Percentiles rank a stretch among this genome's conserved stretches.
These are phyloP conservation scores for Kwoniella europaea DNA, from an alignment of 768 basidiomycete species.

Conservation along the genomic window DNA sequence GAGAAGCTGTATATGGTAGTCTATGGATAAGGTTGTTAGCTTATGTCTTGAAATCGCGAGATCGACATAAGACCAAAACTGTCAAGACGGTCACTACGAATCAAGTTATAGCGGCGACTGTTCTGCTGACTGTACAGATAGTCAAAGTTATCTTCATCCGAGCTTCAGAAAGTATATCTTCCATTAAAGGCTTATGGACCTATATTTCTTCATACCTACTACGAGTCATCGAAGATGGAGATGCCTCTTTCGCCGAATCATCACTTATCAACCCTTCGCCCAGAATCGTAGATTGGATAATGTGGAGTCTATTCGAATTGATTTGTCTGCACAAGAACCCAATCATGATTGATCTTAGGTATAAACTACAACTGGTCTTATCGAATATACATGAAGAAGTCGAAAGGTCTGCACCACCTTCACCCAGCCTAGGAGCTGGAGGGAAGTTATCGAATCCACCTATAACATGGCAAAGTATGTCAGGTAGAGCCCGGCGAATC, in stretches of 20 bases:
- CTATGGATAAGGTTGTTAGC: constrained; percentile 35
- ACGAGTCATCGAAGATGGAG: constrained; percentile 21
- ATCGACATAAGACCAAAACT: not conserved
- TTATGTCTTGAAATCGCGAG: constrained; percentile 20
- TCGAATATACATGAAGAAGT: constrained; percentile 16
- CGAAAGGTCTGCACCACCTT: constrained; percentile 28
- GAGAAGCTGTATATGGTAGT: constrained; percentile 23
- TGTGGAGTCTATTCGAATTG: constrained; percentile 46
- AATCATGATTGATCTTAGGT: constrained; percentile 35
- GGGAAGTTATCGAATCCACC: constrained; percentile 24
- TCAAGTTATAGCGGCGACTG: constrained; percentile 16
- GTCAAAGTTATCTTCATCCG: constrained; percentile 47
- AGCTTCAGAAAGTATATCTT: constrained; percentile 33
- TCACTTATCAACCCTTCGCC: constrained; percentile 4
- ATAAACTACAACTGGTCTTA: constrained; percentile 29
- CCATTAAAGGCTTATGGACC: constrained; percentile 38
- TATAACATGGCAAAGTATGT: constrained; percentile 7
- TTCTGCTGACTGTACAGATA: constrained; percentile 37
- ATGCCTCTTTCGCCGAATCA: constrained; percentile 25
- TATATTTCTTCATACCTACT: constrained; percentile 32
- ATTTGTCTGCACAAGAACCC: constrained; percentile 34
- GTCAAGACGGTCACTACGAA: not conserved
- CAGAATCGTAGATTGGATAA: constrained; percentile 41
- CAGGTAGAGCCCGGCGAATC: constrained; percentile 22
- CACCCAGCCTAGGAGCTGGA: constrained; percentile 22